phyloP scores from a whole-genome alignment of 2,329 filamentous ascomycete species.

The Penicillium vulpinum region DNA sequence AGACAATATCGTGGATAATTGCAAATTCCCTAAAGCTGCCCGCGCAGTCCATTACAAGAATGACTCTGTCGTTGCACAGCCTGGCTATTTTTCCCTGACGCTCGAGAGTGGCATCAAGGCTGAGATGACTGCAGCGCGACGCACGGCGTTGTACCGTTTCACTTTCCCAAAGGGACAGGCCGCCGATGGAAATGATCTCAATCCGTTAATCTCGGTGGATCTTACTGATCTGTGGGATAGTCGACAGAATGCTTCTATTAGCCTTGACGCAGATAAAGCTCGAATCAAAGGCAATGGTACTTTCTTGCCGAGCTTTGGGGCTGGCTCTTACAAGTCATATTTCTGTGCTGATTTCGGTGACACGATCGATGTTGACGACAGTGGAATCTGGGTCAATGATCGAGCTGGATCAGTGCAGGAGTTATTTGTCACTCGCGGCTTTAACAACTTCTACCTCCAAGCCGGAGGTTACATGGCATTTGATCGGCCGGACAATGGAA shows the following conservation, averaged over 20 bases:
- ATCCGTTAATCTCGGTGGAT: constrained; percentile 63
- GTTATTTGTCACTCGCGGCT: constrained; percentile 55
- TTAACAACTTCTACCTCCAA: constrained; percentile 55
- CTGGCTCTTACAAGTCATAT: constrained; percentile 58
- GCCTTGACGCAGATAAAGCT: constrained; percentile 54
- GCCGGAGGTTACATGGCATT: constrained; percentile 65
- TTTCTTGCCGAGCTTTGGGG: constrained; percentile 64
- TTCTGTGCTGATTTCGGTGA: constrained; percentile 68
- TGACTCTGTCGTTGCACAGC: constrained; percentile 55
- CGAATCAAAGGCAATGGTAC: constrained; percentile 60
- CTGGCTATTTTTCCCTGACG: constrained; percentile 63
- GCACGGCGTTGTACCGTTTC: constrained; percentile 64
- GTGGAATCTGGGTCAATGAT: constrained; percentile 62
- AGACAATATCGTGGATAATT: constrained; percentile 60
- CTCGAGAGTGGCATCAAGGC: constrained; percentile 57
- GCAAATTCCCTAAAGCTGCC: constrained; percentile 56
- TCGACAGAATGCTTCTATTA: constrained; percentile 58
- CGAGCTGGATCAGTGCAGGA: constrained; percentile 55
- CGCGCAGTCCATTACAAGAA: constrained; percentile 51
- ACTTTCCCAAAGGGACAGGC: constrained; percentile 53
- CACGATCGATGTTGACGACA: constrained; percentile 53
- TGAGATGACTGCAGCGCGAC: constrained; percentile 65
- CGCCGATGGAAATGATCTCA: constrained; percentile 30
- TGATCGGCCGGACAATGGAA: constrained; percentile 46
- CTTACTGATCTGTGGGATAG: constrained; percentile 62